These are phyloP conservation scores for Leavenworthia alabamica DNA, from an alignment of 345 rosid genomes.

Conservation along the genomic window DNA sequence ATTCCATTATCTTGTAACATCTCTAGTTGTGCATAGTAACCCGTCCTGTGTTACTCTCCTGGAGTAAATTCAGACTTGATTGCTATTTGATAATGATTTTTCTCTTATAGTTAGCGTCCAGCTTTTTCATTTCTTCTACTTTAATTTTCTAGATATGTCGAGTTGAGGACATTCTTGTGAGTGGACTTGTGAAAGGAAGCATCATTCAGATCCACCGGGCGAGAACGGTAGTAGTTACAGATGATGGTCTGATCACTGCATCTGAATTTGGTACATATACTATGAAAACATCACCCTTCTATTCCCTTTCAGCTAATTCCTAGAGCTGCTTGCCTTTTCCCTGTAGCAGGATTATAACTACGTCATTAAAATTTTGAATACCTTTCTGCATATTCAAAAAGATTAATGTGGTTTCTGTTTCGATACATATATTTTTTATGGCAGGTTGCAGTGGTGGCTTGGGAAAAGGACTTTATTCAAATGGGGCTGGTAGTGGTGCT, in stretches of 20 bases:
- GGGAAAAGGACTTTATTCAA: constrained; percentile 74
- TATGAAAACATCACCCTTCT: constrained; percentile 3
- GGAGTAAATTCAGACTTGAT: constrained; percentile 1
- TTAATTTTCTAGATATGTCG: constrained; percentile 65
- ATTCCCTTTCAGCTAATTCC: constrained; percentile 1
- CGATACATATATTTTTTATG: constrained; percentile 4
- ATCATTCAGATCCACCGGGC: constrained; percentile 92
- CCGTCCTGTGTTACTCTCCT: constrained; percentile 2
- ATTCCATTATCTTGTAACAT: not conserved
- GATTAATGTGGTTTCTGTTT: constrained; percentile 17
- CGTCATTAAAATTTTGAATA: not conserved
- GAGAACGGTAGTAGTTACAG: constrained; percentile 63
- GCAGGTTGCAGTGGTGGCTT: constrained; percentile 88
- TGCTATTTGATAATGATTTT: constrained; percentile 7
- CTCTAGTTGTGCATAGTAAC: not conserved
- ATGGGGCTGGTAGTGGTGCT: constrained; percentile 97
- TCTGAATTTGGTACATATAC: constrained; percentile 65
- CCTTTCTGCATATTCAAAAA: not conserved
- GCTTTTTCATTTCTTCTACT: not conserved
- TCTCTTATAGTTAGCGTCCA: not conserved
- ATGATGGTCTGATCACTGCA: constrained; percentile 66
- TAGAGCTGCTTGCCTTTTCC: constrained; percentile 10
- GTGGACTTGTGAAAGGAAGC: constrained; percentile 82
- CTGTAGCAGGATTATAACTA: not conserved
- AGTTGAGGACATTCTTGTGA: constrained; percentile 89